These are phyloP conservation scores for Calonectria crousiana DNA, from an alignment of 2,329 filamentous ascomycete genomes.

Conservation along the genomic window DNA sequence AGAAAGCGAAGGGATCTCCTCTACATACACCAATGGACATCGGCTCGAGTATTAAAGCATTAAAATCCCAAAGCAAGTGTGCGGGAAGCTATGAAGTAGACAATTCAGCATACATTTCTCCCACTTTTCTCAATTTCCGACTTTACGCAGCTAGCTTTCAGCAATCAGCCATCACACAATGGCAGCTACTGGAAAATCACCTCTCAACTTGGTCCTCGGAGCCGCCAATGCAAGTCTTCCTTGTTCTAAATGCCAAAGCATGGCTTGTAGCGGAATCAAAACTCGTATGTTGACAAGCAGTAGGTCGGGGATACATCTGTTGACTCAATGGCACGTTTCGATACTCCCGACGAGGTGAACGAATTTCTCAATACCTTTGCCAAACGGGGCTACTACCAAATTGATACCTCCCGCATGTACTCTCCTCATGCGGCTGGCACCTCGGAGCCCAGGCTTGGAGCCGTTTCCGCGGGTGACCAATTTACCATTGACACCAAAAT, in stretches of 20 bases:
- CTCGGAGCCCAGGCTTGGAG: constrained; percentile 48
- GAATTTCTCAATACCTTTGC: constrained; percentile 33
- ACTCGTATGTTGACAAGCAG: background rate
- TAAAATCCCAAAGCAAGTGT: background rate
- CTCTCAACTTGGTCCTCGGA: constrained; percentile 36
- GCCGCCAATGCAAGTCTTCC: constrained; percentile 24
- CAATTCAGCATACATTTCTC: background rate
- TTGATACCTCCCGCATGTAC: constrained; percentile 52
- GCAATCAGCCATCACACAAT: background rate
- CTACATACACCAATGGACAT: background rate
- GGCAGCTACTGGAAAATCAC: background rate
- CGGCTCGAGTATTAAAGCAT: background rate
- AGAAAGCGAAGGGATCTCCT: background rate
- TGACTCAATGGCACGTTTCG: constrained; percentile 41
- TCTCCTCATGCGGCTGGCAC: constrained; percentile 39
- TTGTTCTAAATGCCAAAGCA: background rate
- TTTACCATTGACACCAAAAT: constrained; percentile 54
- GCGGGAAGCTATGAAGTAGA: no score
- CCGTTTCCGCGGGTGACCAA: constrained; percentile 39
- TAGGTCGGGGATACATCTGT: constrained; percentile 39
- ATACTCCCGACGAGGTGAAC: constrained; percentile 43
- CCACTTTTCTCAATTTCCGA: background rate
- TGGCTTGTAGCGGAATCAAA: rapidly evolving
- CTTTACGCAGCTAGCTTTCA: background rate
- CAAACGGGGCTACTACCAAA: constrained; percentile 41